These are phyloP conservation scores for Ilyonectria robusta DNA, from an alignment of 2,329 filamentous ascomycete species.

Conservation along the genomic window DNA sequence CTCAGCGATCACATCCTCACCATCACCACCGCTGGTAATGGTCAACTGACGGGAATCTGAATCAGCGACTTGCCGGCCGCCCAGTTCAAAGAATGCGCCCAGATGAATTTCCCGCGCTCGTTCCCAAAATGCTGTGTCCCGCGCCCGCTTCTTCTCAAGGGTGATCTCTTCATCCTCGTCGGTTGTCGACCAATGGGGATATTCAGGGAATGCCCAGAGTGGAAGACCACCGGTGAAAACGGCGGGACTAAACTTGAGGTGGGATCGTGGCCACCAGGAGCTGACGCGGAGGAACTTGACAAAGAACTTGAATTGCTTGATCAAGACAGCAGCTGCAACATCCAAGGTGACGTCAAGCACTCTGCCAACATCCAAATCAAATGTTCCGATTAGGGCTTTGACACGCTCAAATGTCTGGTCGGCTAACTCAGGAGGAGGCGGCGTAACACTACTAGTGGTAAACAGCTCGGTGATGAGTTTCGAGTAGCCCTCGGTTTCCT, in stretches of 20 bases:
- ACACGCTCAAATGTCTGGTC: slow-evolving; percentile 91
- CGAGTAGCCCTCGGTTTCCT: slow-evolving; percentile 97
- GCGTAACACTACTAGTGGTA: slow-evolving; percentile 83
- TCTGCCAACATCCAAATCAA: slow-evolving; percentile 95
- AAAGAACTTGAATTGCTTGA: slow-evolving; percentile 95
- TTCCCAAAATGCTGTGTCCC: slow-evolving; percentile 86
- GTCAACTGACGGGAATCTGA: slow-evolving; percentile 65
- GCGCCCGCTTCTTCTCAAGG: slow-evolving; percentile 68
- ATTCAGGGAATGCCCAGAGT: slow-evolving; percentile 85
- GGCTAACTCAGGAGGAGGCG: slow-evolving; percentile 81
- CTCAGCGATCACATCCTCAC: slow-evolving; percentile 64
- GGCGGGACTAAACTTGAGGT: slow-evolving; percentile 56
- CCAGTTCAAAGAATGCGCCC: slow-evolving; percentile 90
- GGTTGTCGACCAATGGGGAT: slow-evolving; percentile 71
- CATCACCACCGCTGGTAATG: slow-evolving; percentile 55
- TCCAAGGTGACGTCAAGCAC: slow-evolving; percentile 95
- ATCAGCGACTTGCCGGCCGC: slow-evolving; percentile 76
- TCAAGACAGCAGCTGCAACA: slow-evolving; percentile 92
- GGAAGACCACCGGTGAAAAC: slow-evolving; percentile 79
- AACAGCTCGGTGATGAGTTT: slow-evolving; percentile 97
- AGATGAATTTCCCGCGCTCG: slow-evolving; percentile 82
- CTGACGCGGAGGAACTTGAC: slow-evolving; percentile 92
- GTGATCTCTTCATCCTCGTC: slow-evolving; percentile 78
- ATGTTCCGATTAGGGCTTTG: slow-evolving; percentile 95
- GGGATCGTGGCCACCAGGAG: slow-evolving; percentile 93